These are phyloP conservation scores for Hypoxylon rickii DNA, from an alignment of 495 filamentous ascomycete genomes.

Conservation along the genomic window DNA sequence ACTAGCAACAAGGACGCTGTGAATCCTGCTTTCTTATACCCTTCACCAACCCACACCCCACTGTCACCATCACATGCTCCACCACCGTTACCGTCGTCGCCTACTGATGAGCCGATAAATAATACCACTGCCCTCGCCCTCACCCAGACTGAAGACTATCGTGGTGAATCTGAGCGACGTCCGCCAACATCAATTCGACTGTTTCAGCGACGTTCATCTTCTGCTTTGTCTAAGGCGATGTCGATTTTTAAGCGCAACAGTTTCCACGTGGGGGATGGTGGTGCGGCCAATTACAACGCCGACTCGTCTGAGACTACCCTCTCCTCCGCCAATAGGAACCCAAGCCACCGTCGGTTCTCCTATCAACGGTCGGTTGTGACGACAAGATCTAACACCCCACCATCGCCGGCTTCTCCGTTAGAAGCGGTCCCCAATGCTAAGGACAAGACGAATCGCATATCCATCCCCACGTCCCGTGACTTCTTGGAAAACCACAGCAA, in stretches of 20 bases:
- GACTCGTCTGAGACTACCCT: constrained; percentile 31
- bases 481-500: constrained; percentile 46
- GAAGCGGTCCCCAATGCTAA: constrained; percentile 41
- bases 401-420: constrained; percentile 52
- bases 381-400: constrained; percentile 58
- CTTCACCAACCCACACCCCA: constrained; percentile 23
- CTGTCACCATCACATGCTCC: constrained; percentile 30
- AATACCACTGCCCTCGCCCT: constrained; percentile 37
- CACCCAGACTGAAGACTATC: constrained; percentile 39
- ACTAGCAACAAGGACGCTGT: constrained; percentile 30
- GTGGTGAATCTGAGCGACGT: constrained; percentile 30
- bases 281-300: constrained; percentile 26
- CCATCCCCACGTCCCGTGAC: constrained; percentile 45
- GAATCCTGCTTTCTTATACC: constrained; percentile 20
- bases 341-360: constrained; percentile 48
- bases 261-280: constrained; percentile 27
- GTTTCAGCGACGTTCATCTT: constrained; percentile 29
- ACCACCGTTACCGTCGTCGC: constrained; percentile 31
- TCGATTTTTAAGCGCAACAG: constrained; percentile 37
- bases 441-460: constrained; percentile 37
- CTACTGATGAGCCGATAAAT: constrained; percentile 45
- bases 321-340: constrained; percentile 18
- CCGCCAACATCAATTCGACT: constrained; percentile 17
- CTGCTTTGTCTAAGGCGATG: constrained; percentile 33
- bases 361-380: constrained; percentile 51